Evolutionary conservation across 2,329 filamentous ascomycete genomes (phyloP).

Genomic region (Teratosphaeria gauchensis): DNA sequence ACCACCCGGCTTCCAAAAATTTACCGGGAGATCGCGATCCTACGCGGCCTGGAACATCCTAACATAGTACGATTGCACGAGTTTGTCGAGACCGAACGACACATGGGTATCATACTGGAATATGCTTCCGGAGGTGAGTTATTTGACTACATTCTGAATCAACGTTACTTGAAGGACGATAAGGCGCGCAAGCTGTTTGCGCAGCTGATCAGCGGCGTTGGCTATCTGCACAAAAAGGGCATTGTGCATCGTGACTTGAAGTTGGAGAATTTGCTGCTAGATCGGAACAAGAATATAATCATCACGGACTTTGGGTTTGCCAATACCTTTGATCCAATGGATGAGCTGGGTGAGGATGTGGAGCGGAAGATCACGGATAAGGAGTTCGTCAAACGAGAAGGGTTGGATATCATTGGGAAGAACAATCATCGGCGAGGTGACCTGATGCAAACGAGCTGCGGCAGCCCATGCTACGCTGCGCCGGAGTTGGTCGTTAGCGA

Average conservation of each 20-base stretch:
- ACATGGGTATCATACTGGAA: conserved; percentile 96
- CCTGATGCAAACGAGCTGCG: conserved; percentile 97
- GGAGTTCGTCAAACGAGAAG: conserved; percentile 76
- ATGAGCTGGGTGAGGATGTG: conserved; percentile 83
- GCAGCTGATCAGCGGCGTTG: conserved; percentile 90
- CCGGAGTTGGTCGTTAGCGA: conserved; percentile 96
- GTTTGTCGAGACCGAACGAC: conserved; percentile 94
- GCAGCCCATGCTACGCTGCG: conserved; percentile 94
- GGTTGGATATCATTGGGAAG: conserved; percentile 68
- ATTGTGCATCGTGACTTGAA: conserved; percentile 97
- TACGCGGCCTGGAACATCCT: conserved; percentile 78
- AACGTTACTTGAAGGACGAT: conserved; percentile 91
- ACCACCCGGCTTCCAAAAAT: conserved; percentile 89
- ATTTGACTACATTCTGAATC: conserved; percentile 96
- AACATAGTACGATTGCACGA: conserved; percentile 97
- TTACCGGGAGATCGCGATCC: conserved; percentile 88
- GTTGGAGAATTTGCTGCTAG: conserved; percentile 86
- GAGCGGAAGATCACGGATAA: conserved; percentile 79
- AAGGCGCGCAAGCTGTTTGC: conserved; percentile 85
- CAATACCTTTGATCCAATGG: conserved; percentile 85
- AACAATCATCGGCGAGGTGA: conserved; percentile 66
- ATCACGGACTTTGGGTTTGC: conserved; percentile 99
- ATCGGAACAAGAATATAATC: conserved; percentile 97
- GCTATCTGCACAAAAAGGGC: conserved; percentile 95
- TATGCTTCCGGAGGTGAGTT: conserved; percentile 96